Conservation (phyloP, 305 asterid species). For the Solanum hybrid region DNA sequence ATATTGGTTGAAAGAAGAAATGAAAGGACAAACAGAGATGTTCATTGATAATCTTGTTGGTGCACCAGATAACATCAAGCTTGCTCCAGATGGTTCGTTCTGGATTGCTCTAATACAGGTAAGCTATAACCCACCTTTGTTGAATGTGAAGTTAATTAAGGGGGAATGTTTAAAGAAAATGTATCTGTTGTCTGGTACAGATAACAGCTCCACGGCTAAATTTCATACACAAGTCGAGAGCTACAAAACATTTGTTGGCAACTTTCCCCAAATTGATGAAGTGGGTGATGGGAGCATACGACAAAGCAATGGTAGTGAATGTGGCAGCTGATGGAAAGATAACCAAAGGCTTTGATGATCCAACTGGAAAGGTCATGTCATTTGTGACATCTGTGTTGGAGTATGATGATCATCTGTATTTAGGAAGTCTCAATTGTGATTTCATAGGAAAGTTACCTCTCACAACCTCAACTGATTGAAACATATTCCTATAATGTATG, state of each 20-base stretch:
- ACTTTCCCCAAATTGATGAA: constrained; percentile 14
- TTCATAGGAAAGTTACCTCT: constrained; percentile 49
- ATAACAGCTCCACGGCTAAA: constrained; percentile 15
- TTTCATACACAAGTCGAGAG: constrained; percentile 23
- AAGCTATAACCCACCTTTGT: background rate
- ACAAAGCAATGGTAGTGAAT: constrained; percentile 45
- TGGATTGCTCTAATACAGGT: constrained; percentile 71
- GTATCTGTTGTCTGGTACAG: constrained; percentile 16
- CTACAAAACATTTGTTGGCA: constrained; percentile 15
- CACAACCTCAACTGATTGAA: background rate
- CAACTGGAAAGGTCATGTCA: constrained; percentile 45
- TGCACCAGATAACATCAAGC: constrained; percentile 62
- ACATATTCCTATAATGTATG: background rate
- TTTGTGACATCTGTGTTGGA: constrained; percentile 60
- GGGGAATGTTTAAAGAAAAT: background rate
- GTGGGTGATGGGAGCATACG: background rate
- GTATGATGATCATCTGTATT: constrained; percentile 46
- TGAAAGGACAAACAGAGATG: constrained; percentile 40
- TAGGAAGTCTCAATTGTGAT: constrained; percentile 46
- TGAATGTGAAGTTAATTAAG: background rate
- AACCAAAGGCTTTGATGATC: constrained; percentile 48
- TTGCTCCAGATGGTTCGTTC: constrained; percentile 71
- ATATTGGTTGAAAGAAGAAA: constrained; percentile 49
- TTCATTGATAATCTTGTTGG: constrained; percentile 58
- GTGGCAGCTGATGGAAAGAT: constrained; percentile 48